These are phyloP conservation scores for Galerina sulciceps DNA, from an alignment of 768 basidiomycete genomes.

Conservation along the genomic window DNA sequence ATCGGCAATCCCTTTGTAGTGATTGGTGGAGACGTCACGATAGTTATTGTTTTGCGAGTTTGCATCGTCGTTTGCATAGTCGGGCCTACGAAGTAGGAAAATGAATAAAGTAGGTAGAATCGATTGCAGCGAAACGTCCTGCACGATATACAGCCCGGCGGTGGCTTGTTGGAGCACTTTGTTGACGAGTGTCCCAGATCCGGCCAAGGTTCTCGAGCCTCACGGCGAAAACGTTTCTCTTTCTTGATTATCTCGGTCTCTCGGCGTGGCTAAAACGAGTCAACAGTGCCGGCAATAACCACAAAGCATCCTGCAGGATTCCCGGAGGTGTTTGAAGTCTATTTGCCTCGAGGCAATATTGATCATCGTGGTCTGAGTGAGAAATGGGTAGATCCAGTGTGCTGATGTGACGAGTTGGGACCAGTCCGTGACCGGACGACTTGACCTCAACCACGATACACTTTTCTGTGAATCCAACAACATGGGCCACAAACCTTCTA, in stretches of 20 bases:
- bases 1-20: conserved; percentile 28
- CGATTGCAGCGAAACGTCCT: not conserved
- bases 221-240: conserved; percentile 14
- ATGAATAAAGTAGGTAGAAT: not conserved
- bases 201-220: conserved; percentile 1
- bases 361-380: conserved; percentile 4
- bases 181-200: not conserved
- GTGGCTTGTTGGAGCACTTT: not conserved
- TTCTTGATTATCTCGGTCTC: conserved; percentile 11
- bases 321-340: not conserved
- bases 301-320: not conserved
- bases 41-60: conserved; percentile 40
- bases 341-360: conserved; percentile 9
- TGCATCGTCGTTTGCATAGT: conserved; percentile 24
- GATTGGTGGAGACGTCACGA: conserved; percentile 37
- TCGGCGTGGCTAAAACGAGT: conserved; percentile 4
- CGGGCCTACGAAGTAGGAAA: not conserved
- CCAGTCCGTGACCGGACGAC: too few species aligned
- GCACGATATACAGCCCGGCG: not conserved
- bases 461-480: too few species aligned
- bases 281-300: not conserved
- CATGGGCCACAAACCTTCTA: too few species aligned
- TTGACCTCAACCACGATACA: too few species aligned
- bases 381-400: not conserved
- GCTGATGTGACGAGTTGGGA: not conserved